Conservation (phyloP, 1,284 basidiomycete species). For the Cerrena zonata region DNA sequence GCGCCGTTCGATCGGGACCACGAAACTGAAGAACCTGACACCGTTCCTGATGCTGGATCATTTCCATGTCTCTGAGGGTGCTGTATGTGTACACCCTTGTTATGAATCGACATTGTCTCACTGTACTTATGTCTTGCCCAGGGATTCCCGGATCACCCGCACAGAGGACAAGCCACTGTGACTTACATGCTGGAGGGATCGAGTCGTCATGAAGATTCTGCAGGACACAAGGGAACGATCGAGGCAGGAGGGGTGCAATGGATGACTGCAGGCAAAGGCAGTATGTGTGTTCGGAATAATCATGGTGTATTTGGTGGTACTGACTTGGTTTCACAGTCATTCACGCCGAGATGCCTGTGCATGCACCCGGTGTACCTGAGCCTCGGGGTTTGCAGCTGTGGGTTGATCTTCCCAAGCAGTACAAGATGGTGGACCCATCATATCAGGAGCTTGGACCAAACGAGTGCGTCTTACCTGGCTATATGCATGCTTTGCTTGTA, state of each 20-base stretch:
- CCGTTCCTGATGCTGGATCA: conserved; percentile 90
- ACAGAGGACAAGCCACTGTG: conserved; percentile 82
- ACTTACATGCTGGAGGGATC: conserved; percentile 88
- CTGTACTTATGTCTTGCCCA: conserved; percentile 22
- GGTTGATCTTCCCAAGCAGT: conserved; percentile 84
- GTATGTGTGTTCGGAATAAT: conserved; percentile 21
- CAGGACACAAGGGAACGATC: conserved; percentile 80
- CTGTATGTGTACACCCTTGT: conserved; percentile 47
- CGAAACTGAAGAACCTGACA: conserved; percentile 71
- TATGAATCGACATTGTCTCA: too few species aligned
- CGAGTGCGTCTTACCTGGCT: conserved; percentile 40
- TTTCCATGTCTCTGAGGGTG: conserved; percentile 60
- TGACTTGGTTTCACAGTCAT: conserved; percentile 42
- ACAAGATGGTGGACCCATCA: conserved; percentile 79
- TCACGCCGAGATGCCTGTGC: conserved; percentile 87
- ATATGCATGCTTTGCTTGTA: neutral
- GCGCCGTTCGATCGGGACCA: conserved; percentile 82
- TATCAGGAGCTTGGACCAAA: conserved; percentile 72
- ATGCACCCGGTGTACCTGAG: conserved; percentile 59
- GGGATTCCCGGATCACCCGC: conserved; percentile 82
- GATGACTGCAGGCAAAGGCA: conserved; percentile 77
- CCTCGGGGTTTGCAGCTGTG: conserved; percentile 85
- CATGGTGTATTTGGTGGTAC: neutral
- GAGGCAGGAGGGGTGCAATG: conserved; percentile 86
- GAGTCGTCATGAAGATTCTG: conserved; percentile 88